Evolutionary conservation across 768 basidiomycete genomes (phyloP).

Genomic region (Russula lepida): DNA sequence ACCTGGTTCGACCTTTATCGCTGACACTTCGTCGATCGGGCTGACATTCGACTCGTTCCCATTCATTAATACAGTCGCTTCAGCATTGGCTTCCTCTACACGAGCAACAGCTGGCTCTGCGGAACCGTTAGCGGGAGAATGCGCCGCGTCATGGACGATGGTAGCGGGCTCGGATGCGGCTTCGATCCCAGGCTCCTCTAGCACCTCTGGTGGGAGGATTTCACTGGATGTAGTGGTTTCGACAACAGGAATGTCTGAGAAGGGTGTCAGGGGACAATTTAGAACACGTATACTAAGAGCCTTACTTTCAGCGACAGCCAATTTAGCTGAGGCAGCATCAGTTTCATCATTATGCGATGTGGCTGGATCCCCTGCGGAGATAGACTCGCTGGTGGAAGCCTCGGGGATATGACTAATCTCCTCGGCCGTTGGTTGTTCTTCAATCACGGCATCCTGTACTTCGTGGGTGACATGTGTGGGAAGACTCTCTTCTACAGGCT

Average conservation of each 20-base stretch:
- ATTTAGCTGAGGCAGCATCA: not conserved
- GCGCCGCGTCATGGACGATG: not conserved
- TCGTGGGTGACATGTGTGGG: not conserved
- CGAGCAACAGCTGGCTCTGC: not conserved
- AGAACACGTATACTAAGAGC: not conserved
- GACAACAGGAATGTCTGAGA: not conserved
- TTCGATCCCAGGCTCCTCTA: not conserved
- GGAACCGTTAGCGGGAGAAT: not conserved
- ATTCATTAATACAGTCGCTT: not conserved
- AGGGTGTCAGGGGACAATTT: not conserved
- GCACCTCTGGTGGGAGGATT: not conserved
- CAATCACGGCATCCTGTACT: not conserved
- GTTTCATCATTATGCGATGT: not conserved
- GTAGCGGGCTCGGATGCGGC: not conserved
- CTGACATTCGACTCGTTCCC: not conserved
- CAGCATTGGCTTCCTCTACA: not conserved
- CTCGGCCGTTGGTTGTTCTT: not conserved
- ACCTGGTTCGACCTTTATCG: not conserved
- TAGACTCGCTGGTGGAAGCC: not conserved
- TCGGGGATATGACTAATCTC: not conserved
- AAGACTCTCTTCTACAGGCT: not conserved
- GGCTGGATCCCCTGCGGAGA: not conserved
- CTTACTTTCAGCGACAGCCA: constrained; percentile 2
- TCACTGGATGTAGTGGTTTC: not conserved
- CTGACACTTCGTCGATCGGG: not conserved